These are phyloP conservation scores for Coprinellus aureogranulatus DNA, from an alignment of 768 basidiomycete genomes.

Conservation along the genomic window DNA sequence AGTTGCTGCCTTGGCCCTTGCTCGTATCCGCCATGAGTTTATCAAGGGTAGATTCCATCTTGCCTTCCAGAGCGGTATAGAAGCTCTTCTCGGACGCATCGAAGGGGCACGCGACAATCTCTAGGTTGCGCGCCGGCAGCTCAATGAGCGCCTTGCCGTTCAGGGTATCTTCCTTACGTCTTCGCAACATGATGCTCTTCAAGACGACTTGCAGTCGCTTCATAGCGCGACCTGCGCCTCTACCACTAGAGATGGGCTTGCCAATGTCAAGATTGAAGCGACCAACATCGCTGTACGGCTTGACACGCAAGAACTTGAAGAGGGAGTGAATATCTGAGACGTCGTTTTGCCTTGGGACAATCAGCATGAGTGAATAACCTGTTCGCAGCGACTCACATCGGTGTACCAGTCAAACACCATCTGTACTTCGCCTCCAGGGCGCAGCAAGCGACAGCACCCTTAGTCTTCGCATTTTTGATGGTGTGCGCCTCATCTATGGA, in stretches of 20 bases:
- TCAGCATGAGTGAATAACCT: not conserved
- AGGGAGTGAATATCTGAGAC: conserved; percentile 89
- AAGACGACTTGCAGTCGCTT: conserved; percentile 86
- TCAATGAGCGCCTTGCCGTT: conserved; percentile 83
- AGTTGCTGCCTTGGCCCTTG: conserved; percentile 53
- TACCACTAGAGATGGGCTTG: conserved; percentile 72
- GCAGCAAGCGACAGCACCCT: conserved; percentile 75
- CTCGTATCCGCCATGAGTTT: conserved; percentile 50
- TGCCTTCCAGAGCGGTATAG: conserved; percentile 68
- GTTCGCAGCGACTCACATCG: conserved; percentile 56
- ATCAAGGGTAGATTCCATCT: conserved; percentile 65
- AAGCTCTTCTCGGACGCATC: conserved; percentile 74
- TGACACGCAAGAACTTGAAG: conserved; percentile 82
- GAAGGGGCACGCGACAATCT: conserved; percentile 75
- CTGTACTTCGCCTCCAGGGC: conserved; percentile 74
- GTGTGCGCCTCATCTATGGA: conserved; percentile 84
- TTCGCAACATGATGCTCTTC: conserved; percentile 84
- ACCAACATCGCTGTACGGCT: conserved; percentile 76
- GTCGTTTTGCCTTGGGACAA: conserved; percentile 68
- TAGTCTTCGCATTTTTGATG: conserved; percentile 84
- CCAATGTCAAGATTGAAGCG: conserved; percentile 78
- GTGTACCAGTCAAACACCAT: conserved; percentile 88
- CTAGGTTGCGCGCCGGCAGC: conserved; percentile 71
- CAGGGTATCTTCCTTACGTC: conserved; percentile 68
- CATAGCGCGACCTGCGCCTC: conserved; percentile 63